Evolutionary conservation across 139 green algal genomes (phyloP).

Genomic region (Chlamydomonas sp.): DNA sequence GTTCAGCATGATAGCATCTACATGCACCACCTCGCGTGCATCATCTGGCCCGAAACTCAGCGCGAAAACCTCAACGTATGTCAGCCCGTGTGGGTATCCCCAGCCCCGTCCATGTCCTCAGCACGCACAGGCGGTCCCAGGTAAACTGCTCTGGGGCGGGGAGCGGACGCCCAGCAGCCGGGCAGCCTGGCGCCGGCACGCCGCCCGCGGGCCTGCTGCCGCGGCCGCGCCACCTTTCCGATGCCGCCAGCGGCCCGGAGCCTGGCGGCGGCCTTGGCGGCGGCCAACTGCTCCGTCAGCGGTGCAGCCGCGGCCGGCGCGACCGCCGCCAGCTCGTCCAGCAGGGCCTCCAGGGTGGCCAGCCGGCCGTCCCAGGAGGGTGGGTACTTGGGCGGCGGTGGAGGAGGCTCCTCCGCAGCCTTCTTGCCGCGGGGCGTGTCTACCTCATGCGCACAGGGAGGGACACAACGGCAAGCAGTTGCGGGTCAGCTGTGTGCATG

Average conservation of each 20-base stretch:
- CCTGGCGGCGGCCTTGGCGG: constrained; percentile 20
- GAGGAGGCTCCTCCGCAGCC: constrained; percentile 2
- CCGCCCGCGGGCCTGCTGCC: constrained; percentile 18
- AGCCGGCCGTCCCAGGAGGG: background rate
- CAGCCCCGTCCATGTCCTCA: constrained; percentile 30
- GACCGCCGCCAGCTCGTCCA: constrained; percentile 10
- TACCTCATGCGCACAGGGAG: background rate
- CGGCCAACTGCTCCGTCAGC: constrained; percentile 1
- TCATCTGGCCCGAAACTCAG: too few species aligned
- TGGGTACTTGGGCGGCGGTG: constrained; percentile 29
- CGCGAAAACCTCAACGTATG: constrained; percentile 2
- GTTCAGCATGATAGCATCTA: too few species aligned
- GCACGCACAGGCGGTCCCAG: constrained; percentile 21
- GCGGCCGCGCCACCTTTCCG: too few species aligned
- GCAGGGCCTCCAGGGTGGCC: constrained; percentile 4
- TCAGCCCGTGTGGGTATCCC: constrained; percentile 25
- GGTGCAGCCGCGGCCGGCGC: background rate
- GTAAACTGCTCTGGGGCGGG: constrained; percentile 10
- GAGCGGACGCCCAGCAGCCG: too few species aligned
- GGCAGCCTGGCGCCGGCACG: too few species aligned
- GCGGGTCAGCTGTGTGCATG: too few species aligned
- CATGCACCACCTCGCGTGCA: too few species aligned
- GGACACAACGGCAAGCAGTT: too few species aligned
- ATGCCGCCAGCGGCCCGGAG: background rate
- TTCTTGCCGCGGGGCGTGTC: constrained; percentile 8